Evolutionary conservation across 306 rosid genomes (phyloP), one percentile per base, ranked within the genome.

Genomic region (Sindora glabra): DNA sequence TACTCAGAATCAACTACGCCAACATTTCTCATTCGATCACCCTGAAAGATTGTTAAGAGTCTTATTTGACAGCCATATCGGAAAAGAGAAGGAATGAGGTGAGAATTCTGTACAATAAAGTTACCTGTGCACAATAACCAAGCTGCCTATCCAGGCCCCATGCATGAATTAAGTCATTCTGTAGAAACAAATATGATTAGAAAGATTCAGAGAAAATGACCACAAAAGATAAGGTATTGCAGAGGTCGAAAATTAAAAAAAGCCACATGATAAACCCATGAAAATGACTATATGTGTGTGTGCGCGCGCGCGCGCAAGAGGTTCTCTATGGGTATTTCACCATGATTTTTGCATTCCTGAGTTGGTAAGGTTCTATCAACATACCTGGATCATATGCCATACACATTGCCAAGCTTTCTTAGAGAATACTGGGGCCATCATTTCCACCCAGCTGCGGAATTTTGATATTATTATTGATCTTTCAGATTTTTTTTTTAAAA

Each of bases 381-480:
- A n/a, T 77, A 91, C 97, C 91, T 91, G 97, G 64, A 91, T 77
- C 86, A 91, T 83, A 73, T 85, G 80, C 97, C 97, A 91, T 21
- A 79, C 90, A 41, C 97, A 91, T 73, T 32, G 76, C 97, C 97
- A 91, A 47, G 95, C 81, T 14, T 65, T 77, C 59, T 73, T 83
- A 36, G 97, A 79, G 68, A 91, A 87, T 72, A 91, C 97, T 1
- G 97, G 97, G 33, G 95, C 97, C 97, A 91, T 91, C 96, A 91
- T 91, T 83, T 91, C 97, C 73, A 91, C 97, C 97, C 97, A 91
- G 57, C 97, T 91, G 82, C 47, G 49, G 68, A 54, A 61, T 14
- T 72, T 68, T 6, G 5, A 27, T n/a, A 14, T 42, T 67, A 51
- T 24, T 47, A 34, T 10, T 40, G 26, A 53, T 51, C n/a, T n/a